Percentiles rank a stretch among this genome's conserved stretches.
These are phyloP conservation scores for Conringia planisiliqua DNA, from an alignment of 345 rosid species.

Conservation along the genomic window DNA sequence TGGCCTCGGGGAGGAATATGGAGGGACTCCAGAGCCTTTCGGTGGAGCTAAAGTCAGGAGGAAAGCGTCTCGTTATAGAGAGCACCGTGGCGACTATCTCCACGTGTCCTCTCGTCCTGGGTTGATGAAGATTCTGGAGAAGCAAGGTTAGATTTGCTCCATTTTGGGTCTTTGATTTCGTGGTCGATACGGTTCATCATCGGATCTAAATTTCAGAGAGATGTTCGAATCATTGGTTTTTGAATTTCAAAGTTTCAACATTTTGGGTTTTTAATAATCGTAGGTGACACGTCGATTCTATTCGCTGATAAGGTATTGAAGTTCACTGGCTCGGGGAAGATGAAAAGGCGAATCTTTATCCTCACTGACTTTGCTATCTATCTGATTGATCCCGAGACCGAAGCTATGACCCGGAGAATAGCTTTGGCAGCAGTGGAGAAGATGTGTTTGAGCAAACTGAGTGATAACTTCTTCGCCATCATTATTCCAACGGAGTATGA, in stretches of 20 bases:
- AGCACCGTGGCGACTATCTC: slow-evolving; percentile 80
- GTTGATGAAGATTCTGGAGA: slow-evolving; percentile 68
- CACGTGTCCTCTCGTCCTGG: slow-evolving; percentile 66
- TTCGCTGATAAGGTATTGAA: slow-evolving; percentile 92
- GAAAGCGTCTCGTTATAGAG: slow-evolving; percentile 77
- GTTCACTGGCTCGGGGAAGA: slow-evolving; percentile 84
- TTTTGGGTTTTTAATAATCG: not conserved
- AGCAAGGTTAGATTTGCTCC: slow-evolving; percentile 55
- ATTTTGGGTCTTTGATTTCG: not conserved
- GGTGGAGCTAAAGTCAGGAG: slow-evolving; percentile 78
- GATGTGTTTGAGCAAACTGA: slow-evolving; percentile 72
- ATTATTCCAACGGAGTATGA: slow-evolving; percentile 92
- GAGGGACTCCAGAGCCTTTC: slow-evolving; percentile 73
- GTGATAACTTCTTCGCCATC: slow-evolving; percentile 85
- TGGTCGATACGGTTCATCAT: not conserved
- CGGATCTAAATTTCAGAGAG: slow-evolving; percentile 11
- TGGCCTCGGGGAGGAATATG: slow-evolving; percentile 18
- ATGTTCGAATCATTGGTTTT: not conserved
- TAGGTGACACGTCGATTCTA: slow-evolving; percentile 71
- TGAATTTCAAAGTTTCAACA: not conserved
- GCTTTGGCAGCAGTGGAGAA: slow-evolving; percentile 82
- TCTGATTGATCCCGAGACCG: slow-evolving; percentile 72
- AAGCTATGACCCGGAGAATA: slow-evolving; percentile 72
- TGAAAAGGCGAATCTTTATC: slow-evolving; percentile 70
- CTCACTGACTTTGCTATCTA: slow-evolving; percentile 78